Evolutionary conservation across 495 filamentous ascomycete genomes (phyloP).

Genomic region (Podospora fimiseda): DNA sequence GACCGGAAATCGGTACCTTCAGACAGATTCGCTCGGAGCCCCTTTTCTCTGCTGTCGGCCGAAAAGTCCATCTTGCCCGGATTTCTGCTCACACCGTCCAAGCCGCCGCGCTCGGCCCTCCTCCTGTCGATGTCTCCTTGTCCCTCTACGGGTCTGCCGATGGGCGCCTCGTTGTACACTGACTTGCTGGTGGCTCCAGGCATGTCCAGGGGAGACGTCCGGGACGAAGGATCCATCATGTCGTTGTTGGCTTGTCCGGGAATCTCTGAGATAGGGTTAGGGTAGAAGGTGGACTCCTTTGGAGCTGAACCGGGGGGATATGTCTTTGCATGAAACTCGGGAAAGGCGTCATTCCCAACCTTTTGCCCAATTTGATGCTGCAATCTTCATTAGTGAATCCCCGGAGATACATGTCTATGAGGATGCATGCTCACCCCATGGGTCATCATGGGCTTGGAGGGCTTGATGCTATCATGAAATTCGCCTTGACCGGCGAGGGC

Average conservation of each 20-base stretch:
- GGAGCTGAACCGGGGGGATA: conserved; percentile 62
- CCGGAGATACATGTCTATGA: too few species aligned
- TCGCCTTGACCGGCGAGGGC: not conserved
- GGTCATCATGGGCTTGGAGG: not conserved
- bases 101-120: not conserved
- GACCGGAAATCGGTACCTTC: too few species aligned
- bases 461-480: not conserved
- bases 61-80: too few species aligned
- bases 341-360: conserved; percentile 52
- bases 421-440: not conserved
- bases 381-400: too few species aligned
- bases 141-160: conserved; percentile 50
- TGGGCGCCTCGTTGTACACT: conserved; percentile 46
- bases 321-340: conserved; percentile 58
- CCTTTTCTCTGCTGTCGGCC: too few species aligned
- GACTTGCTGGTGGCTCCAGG: conserved; percentile 57
- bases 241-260: conserved; percentile 47
- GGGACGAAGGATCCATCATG: conserved; percentile 10
- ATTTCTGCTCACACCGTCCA: not conserved
- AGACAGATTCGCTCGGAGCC: too few species aligned
- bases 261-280: conserved; percentile 10
- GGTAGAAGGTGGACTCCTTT: conserved; percentile 48
- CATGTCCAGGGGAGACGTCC: conserved; percentile 45
- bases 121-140: conserved; percentile 22
- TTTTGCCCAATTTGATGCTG: conserved; percentile 63